Conservation (phyloP, 2,329 filamentous ascomycete species). For the Hypoxylon sp. region DNA sequence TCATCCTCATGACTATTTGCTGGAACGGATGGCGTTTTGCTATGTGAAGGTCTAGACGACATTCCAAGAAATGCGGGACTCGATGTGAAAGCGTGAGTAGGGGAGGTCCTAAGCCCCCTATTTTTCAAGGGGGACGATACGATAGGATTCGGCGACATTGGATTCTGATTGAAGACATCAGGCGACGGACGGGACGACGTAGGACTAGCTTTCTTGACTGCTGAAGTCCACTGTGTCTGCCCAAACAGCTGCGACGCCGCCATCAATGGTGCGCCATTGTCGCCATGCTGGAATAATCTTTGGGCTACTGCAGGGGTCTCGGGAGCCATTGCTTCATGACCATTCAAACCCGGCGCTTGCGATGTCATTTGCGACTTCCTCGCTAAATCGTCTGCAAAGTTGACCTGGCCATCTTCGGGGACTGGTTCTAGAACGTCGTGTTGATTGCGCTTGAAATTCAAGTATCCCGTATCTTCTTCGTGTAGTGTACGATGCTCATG, state of each 20-base stretch:
- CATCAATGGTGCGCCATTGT: conserved; percentile 52
- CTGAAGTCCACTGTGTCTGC: conserved; percentile 68
- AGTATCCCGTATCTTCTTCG: conserved; percentile 65
- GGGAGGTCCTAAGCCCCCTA: conserved; percentile 62
- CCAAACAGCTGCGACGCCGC: conserved; percentile 66
- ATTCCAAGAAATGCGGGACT: conserved; percentile 55
- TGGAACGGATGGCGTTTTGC: conserved; percentile 35
- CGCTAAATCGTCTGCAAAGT: conserved; percentile 42
- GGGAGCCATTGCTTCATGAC: conserved; percentile 49
- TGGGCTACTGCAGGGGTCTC: conserved; percentile 65
- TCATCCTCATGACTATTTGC: conserved; percentile 30
- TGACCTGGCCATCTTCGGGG: conserved; percentile 40
- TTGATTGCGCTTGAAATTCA: conserved; percentile 59
- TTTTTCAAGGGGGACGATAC: conserved; percentile 65
- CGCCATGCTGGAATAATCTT: conserved; percentile 61
- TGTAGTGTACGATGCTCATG: conserved; percentile 55
- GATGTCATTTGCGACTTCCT: conserved; percentile 50
- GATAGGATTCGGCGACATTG: conserved; percentile 61
- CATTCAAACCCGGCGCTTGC: conserved; percentile 53
- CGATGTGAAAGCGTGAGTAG: conserved; percentile 57
- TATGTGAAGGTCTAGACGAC: conserved; percentile 44
- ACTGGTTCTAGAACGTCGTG: conserved; percentile 46
- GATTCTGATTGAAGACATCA: conserved; percentile 58
- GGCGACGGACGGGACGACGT: conserved; percentile 71
- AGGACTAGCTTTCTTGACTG: conserved; percentile 64